phyloP scores from a whole-genome alignment of 2,329 filamentous ascomycete species.

The Epichloe aotearoae region DNA sequence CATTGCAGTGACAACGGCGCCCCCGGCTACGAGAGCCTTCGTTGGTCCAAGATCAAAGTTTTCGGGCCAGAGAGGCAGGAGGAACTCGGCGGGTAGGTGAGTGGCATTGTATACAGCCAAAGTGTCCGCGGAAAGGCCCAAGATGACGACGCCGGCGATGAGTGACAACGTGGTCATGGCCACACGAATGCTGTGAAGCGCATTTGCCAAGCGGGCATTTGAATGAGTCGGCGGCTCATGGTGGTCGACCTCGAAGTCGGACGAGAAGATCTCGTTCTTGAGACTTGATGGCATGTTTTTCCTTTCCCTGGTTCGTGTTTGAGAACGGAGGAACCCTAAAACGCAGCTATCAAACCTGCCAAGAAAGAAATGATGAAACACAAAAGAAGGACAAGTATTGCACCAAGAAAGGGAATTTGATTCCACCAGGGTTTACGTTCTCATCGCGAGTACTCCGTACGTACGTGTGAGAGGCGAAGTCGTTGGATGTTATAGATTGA shows the following conservation, averaged over 20 bases:
- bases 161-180: conserved; percentile 37
- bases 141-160: conserved; percentile 35
- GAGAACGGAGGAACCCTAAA: too few relatives aligned
- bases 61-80: conserved; percentile 44
- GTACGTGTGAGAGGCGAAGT: neutral
- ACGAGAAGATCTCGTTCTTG: conserved; percentile 29
- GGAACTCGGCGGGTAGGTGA: conserved; percentile 30
- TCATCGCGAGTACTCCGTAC: neutral
- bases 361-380: too few relatives aligned
- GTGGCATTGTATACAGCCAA: conserved; percentile 43
- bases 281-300: conserved; percentile 14
- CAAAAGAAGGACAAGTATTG: neutral
- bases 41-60: conserved; percentile 44
- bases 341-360: too few relatives aligned
- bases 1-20: conserved; percentile 33
- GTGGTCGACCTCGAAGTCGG: conserved; percentile 36
- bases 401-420: neutral
- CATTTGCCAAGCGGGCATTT: conserved; percentile 25
- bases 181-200: conserved; percentile 31
- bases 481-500: conserved; percentile 1
- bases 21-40: conserved; percentile 38
- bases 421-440: neutral
- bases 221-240: conserved; percentile 21
- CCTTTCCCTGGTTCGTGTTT: neutral
- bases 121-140: conserved; percentile 41